Evolutionary conservation across 495 filamentous ascomycete genomes (phyloP).

Genomic region (Penicillium manginii): DNA sequence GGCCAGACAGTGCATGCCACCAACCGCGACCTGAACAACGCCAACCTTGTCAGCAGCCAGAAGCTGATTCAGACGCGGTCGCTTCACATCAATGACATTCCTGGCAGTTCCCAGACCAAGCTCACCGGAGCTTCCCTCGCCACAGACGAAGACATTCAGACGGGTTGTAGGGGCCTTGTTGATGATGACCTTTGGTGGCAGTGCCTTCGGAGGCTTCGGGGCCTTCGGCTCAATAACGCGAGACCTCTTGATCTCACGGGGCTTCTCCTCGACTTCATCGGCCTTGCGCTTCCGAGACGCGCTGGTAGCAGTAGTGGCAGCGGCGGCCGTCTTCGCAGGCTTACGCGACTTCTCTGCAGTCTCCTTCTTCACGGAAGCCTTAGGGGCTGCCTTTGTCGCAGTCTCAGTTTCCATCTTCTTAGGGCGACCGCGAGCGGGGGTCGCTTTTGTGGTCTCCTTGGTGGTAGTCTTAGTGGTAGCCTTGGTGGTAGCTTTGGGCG

Average conservation of each 20-base stretch:
- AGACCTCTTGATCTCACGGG: slow-evolving; percentile 13
- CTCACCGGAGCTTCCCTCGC: slow-evolving; percentile 69
- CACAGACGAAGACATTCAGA: slow-evolving; percentile 70
- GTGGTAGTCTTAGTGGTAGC: slow-evolving; percentile 17
- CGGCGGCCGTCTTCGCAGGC: slow-evolving; percentile 15
- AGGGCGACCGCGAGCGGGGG: slow-evolving; percentile 18
- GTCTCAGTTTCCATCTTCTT: slow-evolving; percentile 22
- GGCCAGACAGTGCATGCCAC: slow-evolving; percentile 68
- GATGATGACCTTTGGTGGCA: slow-evolving; percentile 38
- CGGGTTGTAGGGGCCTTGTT: slow-evolving; percentile 48
- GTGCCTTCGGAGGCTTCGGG: slow-evolving; percentile 31
- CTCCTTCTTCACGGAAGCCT: slow-evolving; percentile 13
- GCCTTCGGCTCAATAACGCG: slow-evolving; percentile 22
- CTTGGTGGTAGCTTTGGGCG: slow-evolving; percentile 19
- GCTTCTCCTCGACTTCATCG: slow-evolving; percentile 32
- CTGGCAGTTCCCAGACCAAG: slow-evolving; percentile 66
- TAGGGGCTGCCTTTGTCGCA: slow-evolving; percentile 5
- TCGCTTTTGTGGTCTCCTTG: slow-evolving; percentile 11
- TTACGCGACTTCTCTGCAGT: slow-evolving; percentile 18
- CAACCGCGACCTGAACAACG: slow-evolving; percentile 62
- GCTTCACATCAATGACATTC: slow-evolving; percentile 66
- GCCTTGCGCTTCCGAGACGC: slow-evolving; percentile 48
- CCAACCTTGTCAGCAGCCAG: slow-evolving; percentile 62
- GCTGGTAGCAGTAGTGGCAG: slow-evolving; percentile 20
- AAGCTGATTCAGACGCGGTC: slow-evolving; percentile 65